Evolutionary conservation across 345 rosid species (phyloP).

Genomic region (Eucalyptus pauciflora): DNA sequence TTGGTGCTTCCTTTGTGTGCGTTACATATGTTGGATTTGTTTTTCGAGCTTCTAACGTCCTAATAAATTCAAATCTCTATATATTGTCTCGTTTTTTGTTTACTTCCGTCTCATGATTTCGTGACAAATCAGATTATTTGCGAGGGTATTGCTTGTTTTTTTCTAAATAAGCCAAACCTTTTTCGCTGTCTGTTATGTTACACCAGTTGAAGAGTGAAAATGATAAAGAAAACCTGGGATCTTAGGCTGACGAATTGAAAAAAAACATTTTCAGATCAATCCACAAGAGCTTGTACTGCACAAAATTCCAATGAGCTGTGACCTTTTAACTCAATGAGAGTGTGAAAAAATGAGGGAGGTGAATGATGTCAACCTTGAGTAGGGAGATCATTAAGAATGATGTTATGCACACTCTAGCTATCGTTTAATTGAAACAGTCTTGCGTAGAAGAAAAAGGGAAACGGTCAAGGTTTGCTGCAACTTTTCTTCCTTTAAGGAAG

Average conservation of each 20-base stretch:
- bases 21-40: background rate
- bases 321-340: background rate
- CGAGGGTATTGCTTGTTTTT: background rate
- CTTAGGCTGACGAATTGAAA: background rate
- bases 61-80: background rate
- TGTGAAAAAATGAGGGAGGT: background rate
- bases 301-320: background rate
- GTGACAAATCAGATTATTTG: accelerated
- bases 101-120: background rate
- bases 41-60: background rate
- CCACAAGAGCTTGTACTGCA: background rate
- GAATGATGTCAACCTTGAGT: background rate
- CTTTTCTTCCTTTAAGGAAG: background rate
- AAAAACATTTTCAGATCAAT: background rate
- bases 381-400: background rate
- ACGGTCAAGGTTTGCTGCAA: background rate
- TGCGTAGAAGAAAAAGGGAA: background rate
- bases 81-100: background rate
- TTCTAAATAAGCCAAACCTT: background rate
- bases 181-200: accelerated
- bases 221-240: background rate
- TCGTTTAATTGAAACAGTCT: background rate
- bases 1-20: background rate
- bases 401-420: background rate
- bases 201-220: background rate